Base-by-base conservation (phyloP, 139 green algal genomes). In the Chlorella sp. region DNA sequence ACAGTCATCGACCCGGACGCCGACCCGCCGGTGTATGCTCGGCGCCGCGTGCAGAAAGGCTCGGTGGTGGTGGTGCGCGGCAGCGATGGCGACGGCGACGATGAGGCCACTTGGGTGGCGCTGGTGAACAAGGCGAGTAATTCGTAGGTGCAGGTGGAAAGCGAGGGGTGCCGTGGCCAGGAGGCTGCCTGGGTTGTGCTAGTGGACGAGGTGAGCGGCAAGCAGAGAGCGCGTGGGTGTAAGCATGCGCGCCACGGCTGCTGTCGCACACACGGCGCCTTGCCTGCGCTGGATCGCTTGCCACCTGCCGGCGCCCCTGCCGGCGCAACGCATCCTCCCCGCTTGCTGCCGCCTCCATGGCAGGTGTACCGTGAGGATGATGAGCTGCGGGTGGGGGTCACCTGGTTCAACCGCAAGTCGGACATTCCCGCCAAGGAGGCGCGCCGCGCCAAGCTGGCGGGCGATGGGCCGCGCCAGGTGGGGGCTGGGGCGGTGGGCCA, bases 31-130 rank as follows among this genome's bases (percentile, higher is more conserved):
- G 60, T 40, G 0, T 83, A 64, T 16, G 77, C 77, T 11, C 58
- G 60, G 34, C 77, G 60, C 20, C 30, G 58, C 28, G 60, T 83
- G 14, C 40, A 30, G 30, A 28, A 19, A 1, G 77, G 77, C 60
- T 60, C 38, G 26, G 77, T 83, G 40, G 77, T 83, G 40, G 40
- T 83, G 30, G 77, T 83, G 60, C 77, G 77, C 34, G 77, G 77
- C 28, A 32, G 41, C 13, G 77, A 83, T 17, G 77, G 74, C 30
- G 30, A 30, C 1, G 24, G 51, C 51, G 77, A 41, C 7, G 13
- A 20, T 8, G 73, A 64, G 6, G 77, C 73, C 11, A 83, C 77
- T 16, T 83, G 77, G 77, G 60, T 83, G 41, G 77, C 77, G 5
- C 30, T 41, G 58, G 77, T 83, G 56, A 40, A 44, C 13, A 73